Evolutionary conservation across 352 stramenopile species (phyloP).

Genomic region (Globisporangium radiosum): DNA sequence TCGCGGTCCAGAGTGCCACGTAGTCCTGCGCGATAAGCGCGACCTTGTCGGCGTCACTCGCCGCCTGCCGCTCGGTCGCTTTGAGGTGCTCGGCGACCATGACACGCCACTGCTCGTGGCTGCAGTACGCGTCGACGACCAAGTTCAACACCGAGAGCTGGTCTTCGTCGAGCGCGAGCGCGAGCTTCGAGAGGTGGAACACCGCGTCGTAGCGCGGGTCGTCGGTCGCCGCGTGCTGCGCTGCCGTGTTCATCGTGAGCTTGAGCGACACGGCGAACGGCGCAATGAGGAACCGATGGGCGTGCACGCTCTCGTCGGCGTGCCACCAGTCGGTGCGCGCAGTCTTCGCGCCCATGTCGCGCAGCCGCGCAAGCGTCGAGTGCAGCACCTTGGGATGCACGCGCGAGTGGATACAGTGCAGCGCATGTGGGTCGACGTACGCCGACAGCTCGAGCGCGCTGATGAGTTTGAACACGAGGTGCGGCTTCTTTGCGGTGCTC

Average conservation of each 20-base stretch:
- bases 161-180: constrained; percentile 73
- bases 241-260: constrained; percentile 84
- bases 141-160: constrained; percentile 75
- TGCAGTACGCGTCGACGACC: constrained; percentile 61
- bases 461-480: constrained; percentile 86
- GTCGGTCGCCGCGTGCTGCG: constrained; percentile 58
- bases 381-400: constrained; percentile 73
- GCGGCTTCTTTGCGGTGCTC: constrained; percentile 22
- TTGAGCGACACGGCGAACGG: constrained; percentile 82
- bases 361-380: constrained; percentile 67
- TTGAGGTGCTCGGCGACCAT: constrained; percentile 70
- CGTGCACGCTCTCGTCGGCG: constrained; percentile 52
- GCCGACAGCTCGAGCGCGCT: constrained; percentile 80
- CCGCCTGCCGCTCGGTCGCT: constrained; percentile 39
- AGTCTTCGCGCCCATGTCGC: constrained; percentile 72
- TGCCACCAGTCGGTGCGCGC: constrained; percentile 72
- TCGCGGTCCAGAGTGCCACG: constrained; percentile 59
- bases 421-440: constrained; percentile 79
- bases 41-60: constrained; percentile 36
- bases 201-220: constrained; percentile 70
- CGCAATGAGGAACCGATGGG: constrained; percentile 77
- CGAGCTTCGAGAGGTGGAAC: constrained; percentile 78
- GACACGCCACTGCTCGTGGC: constrained; percentile 68
- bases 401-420: constrained; percentile 84
- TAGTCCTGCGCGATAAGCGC: constrained; percentile 52